Base-by-base conservation (phyloP, 2,329 filamentous ascomycete species). In the Neurospora crassa region DNA sequence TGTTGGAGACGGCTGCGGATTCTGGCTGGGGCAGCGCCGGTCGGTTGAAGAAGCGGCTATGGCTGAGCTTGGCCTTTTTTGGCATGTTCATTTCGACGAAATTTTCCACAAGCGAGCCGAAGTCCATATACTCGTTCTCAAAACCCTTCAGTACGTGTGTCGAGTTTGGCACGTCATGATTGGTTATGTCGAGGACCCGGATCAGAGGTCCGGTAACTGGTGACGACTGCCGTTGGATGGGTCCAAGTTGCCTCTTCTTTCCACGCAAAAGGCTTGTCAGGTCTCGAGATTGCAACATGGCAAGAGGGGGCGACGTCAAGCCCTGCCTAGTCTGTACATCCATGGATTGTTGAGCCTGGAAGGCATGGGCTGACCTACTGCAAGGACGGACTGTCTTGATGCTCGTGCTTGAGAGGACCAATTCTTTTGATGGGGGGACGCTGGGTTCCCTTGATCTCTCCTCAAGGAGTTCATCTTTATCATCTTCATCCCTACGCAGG, bases 81-180 rank as follows among this genome's bases (percentile, higher is more conserved):
- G 74, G 74, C 18, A 75, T 76, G 59, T 76, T 74, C 20, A 78
- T 73, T 37, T 77, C 75, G 69, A 78, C 70, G 29, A 75, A 79
- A 41, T 76, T 76, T 18, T 74, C 75, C 10, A 79, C 69, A 7
- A 78, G 71, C 2, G 71, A 68, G 2, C 59, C 70, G 8, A 74
- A 73, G 40, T 75, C 74, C 5, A 72, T 72, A 70, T 73, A 74
- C 20, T 75, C 70, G 63, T 40, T 67, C 67, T 70, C 69, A 24
- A 72, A 73, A 1, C 73, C 73, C 40, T 67, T 37, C n/a, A 77
- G 47, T 3, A 74, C 69, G 18, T 74, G 71, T 63, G 73, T 76
- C 3, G 74, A 72, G 7, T 16, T 63, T 7, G 29, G 24, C 0
- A 1, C 4, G 14, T 63, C 29, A 2, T 47, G 34, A 34, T 67